Conservation (phyloP, 192 early-diverging fungal species). For the Backusella mclennaniae region DNA sequence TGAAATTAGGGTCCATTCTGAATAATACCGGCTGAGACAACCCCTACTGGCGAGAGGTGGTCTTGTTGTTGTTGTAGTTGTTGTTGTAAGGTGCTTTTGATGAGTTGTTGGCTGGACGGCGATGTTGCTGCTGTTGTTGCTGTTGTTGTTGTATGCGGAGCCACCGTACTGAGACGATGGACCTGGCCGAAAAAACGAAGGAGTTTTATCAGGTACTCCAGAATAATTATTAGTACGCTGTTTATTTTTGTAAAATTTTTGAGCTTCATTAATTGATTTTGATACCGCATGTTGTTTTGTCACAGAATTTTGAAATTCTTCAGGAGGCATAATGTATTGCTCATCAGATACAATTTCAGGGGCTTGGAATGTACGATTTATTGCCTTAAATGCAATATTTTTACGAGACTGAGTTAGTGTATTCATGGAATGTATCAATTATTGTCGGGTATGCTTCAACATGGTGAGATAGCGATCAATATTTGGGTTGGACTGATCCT, state of each 20-base stretch:
- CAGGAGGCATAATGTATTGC: too few relatives aligned
- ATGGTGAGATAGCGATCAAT: neutral
- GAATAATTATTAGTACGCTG: neutral
- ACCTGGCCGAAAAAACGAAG: neutral
- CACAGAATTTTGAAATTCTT: too few relatives aligned
- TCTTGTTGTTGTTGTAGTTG: neutral
- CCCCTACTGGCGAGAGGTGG: neutral
- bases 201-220: neutral
- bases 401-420: neutral
- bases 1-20: neutral
- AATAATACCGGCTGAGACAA: neutral
- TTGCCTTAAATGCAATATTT: neutral
- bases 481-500: neutral
- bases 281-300: neutral
- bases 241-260: neutral
- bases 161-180: conserved; percentile 11
- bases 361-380: neutral
- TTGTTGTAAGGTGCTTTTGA: neutral
- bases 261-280: neutral
- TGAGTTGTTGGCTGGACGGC: neutral
- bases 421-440: neutral
- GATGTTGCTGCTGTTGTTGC: neutral
- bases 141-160: conserved; percentile 1
- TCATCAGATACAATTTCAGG: too few relatives aligned
- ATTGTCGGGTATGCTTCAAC: neutral